Conservation (phyloP, 2,329 filamentous ascomycete genomes). For the Raffaelea deltoideospora region DNA sequence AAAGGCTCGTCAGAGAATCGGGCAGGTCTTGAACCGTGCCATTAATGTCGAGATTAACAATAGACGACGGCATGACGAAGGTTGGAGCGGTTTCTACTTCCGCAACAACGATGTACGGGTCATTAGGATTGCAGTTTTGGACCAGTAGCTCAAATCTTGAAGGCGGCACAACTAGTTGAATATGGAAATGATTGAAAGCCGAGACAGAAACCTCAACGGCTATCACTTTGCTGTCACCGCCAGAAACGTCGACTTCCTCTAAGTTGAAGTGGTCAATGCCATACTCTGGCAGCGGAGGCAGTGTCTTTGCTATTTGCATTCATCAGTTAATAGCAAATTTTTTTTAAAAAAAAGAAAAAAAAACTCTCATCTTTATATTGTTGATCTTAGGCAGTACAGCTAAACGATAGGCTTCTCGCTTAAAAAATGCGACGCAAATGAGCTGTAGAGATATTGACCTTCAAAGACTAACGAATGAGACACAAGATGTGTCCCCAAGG, state of each 20-base stretch:
- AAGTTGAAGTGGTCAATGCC: conserved; percentile 71
- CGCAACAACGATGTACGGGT: conserved; percentile 65
- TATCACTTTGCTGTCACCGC: conserved; percentile 46
- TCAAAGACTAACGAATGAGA: conserved; percentile 64
- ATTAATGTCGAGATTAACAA: conserved; percentile 53
- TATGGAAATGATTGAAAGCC: conserved; percentile 61
- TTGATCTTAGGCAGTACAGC: no score
- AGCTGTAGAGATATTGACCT: conserved; percentile 61
- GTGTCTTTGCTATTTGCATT: conserved; percentile 41
- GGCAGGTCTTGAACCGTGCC: conserved; percentile 63
- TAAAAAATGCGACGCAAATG: conserved; percentile 45
- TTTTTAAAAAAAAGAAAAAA: conserved; percentile 5
- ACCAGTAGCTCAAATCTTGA: conserved; percentile 77
- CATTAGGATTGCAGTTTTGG: conserved; percentile 57
- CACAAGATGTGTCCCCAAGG: conserved; percentile 62
- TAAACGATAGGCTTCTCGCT: conserved; percentile 37
- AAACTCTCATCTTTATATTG: no score
- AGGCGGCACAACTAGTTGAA: conserved; percentile 61
- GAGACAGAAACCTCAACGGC: conserved; percentile 63
- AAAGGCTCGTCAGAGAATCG: conserved; percentile 53
- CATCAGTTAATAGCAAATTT: conserved; percentile 21
- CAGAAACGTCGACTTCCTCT: conserved; percentile 46
- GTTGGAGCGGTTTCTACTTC: conserved; percentile 56
- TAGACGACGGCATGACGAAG: conserved; percentile 49
- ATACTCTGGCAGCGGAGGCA: conserved; percentile 68